Base-by-base conservation (phyloP, 2,329 filamentous ascomycete genomes). In the Cadophora malorum region DNA sequence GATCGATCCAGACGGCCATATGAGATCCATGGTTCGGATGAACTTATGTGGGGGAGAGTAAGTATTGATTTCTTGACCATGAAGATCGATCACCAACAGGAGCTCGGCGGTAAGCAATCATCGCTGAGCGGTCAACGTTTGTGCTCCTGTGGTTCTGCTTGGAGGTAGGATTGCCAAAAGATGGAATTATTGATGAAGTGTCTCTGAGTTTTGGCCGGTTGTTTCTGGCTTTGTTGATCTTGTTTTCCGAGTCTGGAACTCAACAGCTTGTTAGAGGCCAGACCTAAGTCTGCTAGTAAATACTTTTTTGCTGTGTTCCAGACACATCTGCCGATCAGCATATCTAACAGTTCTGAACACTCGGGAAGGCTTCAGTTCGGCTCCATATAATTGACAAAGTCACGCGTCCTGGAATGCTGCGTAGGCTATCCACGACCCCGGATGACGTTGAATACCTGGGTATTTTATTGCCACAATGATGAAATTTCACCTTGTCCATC, bases 1-100 rank as follows among this genome's bases (percentile, higher is more conserved):
- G 16, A 33, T 33, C 28, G 28, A 28, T 28, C 28, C 28, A 28
- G 28, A 28, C 28, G 28, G 28, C 16, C 52, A 16, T 25, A 16
- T 19, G 33, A 7, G 2, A 5, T 33, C 25, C 52, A 55, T 55
- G 25, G 28, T 55, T 53, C 28, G 52, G 28, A 28, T 28, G 50
- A 31, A 9, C 28, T 33, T 33, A 33, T 31, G 52, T 55, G 52
- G 52, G 52, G 52, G 33, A 19, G 52, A 55, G 52, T 33, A 55
- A 55, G 25, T 33, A 55, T 55, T 55, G 52, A 33, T 55, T 55
- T 55, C 33, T 25, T 55, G 52, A 55, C 12, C 25, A n/a, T 14
- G 28, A 55, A 31, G 52, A 55, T 55, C 52, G 33, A 33, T 55
- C 52, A 55, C 52, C 52, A 55, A 31, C 52, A 33, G 25, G 52